Evolutionary conservation across 1,139 yeast species (phyloP).

Genomic region (Diutina catenulata): DNA sequence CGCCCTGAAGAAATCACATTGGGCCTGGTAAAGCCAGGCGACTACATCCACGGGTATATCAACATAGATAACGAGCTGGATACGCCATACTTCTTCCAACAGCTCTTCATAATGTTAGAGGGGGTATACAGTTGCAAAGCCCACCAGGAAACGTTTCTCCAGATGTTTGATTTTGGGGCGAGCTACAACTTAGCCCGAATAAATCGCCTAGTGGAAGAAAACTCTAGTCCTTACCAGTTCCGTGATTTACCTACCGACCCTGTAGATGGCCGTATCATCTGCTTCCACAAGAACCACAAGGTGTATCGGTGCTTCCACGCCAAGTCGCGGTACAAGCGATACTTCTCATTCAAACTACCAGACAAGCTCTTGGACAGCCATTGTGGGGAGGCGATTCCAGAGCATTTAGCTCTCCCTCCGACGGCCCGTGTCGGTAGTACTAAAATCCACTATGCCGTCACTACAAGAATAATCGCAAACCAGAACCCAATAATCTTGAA

Average conservation of each 20-base stretch:
- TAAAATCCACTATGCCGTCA: background rate
- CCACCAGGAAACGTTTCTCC: conserved; percentile 22
- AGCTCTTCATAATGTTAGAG: conserved; percentile 47
- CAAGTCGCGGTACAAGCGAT: conserved; percentile 9
- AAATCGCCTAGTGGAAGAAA: conserved; percentile 17
- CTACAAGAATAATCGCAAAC: background rate
- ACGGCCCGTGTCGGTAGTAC: background rate
- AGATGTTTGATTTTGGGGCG: conserved; percentile 34
- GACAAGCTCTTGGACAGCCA: conserved; percentile 13
- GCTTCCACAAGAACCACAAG: conserved; percentile 10
- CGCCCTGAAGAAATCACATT: conserved; percentile 22
- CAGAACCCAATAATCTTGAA: background rate
- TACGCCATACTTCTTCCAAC: conserved; percentile 36
- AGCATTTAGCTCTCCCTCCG: background rate
- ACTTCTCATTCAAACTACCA: conserved; percentile 16
- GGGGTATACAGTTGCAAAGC: conserved; percentile 18
- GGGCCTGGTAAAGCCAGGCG: conserved; percentile 34
- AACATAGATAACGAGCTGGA: conserved; percentile 32
- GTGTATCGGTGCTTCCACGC: conserved; percentile 7
- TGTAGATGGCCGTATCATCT: conserved; percentile 15
- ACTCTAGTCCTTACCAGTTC: conserved; percentile 11
- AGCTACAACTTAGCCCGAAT: conserved; percentile 24
- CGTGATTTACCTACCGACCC: conserved; percentile 14
- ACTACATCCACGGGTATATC: conserved; percentile 42
- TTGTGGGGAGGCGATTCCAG: background rate